phyloP scores from a whole-genome alignment of 331 rosid genomes.

The Quercus phellos region DNA sequence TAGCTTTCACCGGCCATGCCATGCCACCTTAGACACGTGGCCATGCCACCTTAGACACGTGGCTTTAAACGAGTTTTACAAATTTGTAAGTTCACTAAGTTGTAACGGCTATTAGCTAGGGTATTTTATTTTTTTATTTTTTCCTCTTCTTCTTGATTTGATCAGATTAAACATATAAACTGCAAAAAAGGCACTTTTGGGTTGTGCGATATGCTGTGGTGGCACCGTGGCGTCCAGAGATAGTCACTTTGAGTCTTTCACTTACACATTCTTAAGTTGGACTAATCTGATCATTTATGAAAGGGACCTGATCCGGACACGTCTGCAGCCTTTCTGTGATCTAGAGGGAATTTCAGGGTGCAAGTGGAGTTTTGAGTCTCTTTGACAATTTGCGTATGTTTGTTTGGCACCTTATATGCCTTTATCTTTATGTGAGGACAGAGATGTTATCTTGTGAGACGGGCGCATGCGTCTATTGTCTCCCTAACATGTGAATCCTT shows the following conservation, averaged over 20 bases:
- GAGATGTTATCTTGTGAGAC: too few relatives aligned
- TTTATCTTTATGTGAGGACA: too few relatives aligned
- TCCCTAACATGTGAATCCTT: too few relatives aligned
- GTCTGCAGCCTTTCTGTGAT: neutral
- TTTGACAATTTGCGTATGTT: too few relatives aligned
- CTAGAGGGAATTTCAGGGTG: neutral
- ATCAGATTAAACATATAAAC: too few relatives aligned
- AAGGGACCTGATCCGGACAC: neutral
- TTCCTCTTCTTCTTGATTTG: too few relatives aligned
- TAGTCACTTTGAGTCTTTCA: neutral
- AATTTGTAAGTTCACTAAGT: too few relatives aligned
- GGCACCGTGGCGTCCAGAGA: too few relatives aligned
- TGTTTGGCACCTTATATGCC: too few relatives aligned
- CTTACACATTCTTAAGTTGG: slow-evolving; percentile 7
- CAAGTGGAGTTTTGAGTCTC: neutral
- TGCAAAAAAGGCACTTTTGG: neutral
- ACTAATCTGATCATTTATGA: neutral
- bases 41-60: neutral
- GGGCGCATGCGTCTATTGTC: too few relatives aligned
- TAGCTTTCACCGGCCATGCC: neutral
- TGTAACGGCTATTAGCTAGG: too few relatives aligned
- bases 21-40: neutral
- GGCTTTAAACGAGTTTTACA: neutral
- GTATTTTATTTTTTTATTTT: too few relatives aligned
- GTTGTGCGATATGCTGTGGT: neutral